Base-by-base conservation (phyloP, 2,329 filamentous ascomycete genomes). In the Phaeosphaeriaceae sp. region DNA sequence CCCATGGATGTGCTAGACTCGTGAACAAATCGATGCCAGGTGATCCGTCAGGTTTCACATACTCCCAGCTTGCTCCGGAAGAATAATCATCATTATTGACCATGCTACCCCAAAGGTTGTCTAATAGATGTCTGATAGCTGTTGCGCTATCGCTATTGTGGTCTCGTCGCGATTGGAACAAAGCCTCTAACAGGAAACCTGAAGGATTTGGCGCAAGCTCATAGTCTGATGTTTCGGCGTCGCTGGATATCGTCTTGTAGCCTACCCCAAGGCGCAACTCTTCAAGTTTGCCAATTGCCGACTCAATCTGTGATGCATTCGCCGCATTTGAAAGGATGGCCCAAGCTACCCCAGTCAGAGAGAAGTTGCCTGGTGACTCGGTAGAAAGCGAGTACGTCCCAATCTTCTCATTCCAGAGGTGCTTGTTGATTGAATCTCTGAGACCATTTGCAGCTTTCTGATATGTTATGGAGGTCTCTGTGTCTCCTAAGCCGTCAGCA, bases 21-120 rank as follows among this genome's bases (percentile, higher is more conserved):
- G 81, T 84, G 62, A 76, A 83, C 0, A 79, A 58, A 11, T 73
- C 73, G 1, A 83, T 68, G 0, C 80, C 81, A 0, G 81, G 81
- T 0, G 68, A 66, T 1, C 76, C 75, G 24, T 78, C 69, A 0
- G 75, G 71, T 41, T 75, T 71, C 1, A 82, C 68, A 46, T 83
- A 83, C 58, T 83, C 81, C 80, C 82, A 84, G 19, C 73, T 76
- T 7, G 80, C 72, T 6, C 80, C 81, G 1, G 75, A 78, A 22
- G 69, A 69, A 56, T 76, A 77, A 31, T 70, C 54, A 6, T 74
- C 55, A 25, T 80, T 68, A 4, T 61, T 69, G 0, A 82, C 60
- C 81, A 83, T 83, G 3, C 73, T 70, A 2, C 71, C 68, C 81
- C 81, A 83, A 13, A 81, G 68, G 7, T 65, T 68, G 24, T 76